Percentiles rank a stretch among this genome's conserved stretches.
These are phyloP conservation scores for Aspergillus spinulosporus DNA, from an alignment of 2,329 filamentous ascomycete species.

Conservation along the genomic window DNA sequence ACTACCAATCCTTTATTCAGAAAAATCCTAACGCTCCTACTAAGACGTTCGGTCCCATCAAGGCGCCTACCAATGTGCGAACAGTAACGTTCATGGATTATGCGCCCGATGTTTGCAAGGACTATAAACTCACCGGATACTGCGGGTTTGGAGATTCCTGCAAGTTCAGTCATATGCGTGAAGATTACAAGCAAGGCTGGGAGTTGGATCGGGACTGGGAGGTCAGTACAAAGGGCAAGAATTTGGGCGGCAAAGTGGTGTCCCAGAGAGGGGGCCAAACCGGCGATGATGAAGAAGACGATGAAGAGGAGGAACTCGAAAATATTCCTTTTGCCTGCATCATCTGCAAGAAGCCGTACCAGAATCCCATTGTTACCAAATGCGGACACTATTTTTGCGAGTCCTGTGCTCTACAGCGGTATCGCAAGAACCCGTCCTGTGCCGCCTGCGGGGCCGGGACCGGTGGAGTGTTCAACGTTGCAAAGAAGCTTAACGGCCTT, in stretches of 20 bases:
- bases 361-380: slow-evolving; percentile 77
- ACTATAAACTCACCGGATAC: slow-evolving; percentile 78
- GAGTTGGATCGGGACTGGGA: slow-evolving; percentile 96
- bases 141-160: slow-evolving; percentile 75
- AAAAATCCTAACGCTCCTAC: slow-evolving; percentile 74
- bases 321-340: slow-evolving; percentile 88
- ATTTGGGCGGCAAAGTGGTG: slow-evolving; percentile 48
- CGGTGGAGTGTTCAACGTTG: slow-evolving; percentile 84
- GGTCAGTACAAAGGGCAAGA: slow-evolving; percentile 64
- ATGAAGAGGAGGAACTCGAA: slow-evolving; percentile 68
- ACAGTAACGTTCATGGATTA: slow-evolving; percentile 90
- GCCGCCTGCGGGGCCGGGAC: slow-evolving; percentile 83
- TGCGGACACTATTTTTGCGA: slow-evolving; percentile 98
- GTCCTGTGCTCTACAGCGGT: slow-evolving; percentile 79
- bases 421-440: slow-evolving; percentile 82
- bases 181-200: slow-evolving; percentile 83
- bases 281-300: slow-evolving; percentile 51
- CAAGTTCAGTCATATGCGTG: slow-evolving; percentile 65
- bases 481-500: slow-evolving; percentile 78
- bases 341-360: slow-evolving; percentile 78
- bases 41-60: slow-evolving; percentile 77
- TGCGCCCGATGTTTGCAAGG: slow-evolving; percentile 91
- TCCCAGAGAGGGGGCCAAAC: slow-evolving; percentile 48
- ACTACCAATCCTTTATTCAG: slow-evolving; percentile 72
- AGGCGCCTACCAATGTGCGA: slow-evolving; percentile 81